These are phyloP conservation scores for Cercophora samala DNA, from an alignment of 495 filamentous ascomycete genomes.

Conservation along the genomic window DNA sequence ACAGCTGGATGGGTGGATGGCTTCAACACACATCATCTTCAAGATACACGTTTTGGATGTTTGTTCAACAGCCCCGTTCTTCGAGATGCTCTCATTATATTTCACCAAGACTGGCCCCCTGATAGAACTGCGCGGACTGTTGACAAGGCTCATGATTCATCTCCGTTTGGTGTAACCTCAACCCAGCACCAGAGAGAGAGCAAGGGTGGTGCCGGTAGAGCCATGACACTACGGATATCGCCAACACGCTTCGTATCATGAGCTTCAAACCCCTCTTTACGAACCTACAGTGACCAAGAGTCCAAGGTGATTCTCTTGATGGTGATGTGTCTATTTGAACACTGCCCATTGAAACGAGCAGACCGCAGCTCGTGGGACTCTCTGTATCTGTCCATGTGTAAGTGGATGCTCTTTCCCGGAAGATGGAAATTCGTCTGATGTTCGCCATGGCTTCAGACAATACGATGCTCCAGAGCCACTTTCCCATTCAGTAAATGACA, in stretches of 20 bases:
- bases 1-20: background rate
- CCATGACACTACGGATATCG: background rate
- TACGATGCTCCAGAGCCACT: slow-evolving; percentile 4
- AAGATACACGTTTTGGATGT: background rate
- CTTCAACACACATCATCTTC: background rate
- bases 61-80: background rate
- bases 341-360: background rate
- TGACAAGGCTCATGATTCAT: background rate
- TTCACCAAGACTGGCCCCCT: background rate
- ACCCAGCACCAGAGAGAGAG: background rate
- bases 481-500: slow-evolving; percentile 3
- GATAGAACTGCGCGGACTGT: background rate
- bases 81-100: background rate
- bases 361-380: no score
- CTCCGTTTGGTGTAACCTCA: background rate
- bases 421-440: background rate
- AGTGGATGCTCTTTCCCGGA: background rate
- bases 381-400: background rate
- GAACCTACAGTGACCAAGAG: background rate
- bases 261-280: background rate
- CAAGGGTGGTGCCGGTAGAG: background rate
- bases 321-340: background rate
- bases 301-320: background rate
- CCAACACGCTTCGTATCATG: background rate
- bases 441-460: background rate